Percentiles rank a stretch among this genome's conserved stretches.
Conservation (phyloP, 1,139 yeast genomes). For the Wickerhamomyces sp. region DNA sequence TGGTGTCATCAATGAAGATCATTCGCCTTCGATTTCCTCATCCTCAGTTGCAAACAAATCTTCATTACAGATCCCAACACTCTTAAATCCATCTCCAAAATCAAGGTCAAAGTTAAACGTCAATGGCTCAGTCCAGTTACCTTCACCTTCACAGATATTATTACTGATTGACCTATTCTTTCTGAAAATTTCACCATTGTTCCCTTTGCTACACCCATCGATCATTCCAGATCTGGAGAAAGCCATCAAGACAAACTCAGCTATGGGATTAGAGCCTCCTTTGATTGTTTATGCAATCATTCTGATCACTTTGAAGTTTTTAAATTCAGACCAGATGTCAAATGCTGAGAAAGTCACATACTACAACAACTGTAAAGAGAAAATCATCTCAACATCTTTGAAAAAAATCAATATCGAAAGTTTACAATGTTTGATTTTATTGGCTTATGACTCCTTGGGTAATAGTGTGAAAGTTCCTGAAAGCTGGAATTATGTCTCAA, state of each 20-base stretch:
- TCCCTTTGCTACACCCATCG: slow-evolving; percentile 18
- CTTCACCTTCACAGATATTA: slow-evolving; percentile 12
- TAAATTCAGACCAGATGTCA: slow-evolving; percentile 14
- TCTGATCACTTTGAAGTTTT: slow-evolving; percentile 15
- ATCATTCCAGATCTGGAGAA: slow-evolving; percentile 8
- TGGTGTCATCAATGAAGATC: background rate
- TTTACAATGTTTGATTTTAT: slow-evolving; percentile 15
- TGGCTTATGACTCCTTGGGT: slow-evolving; percentile 19
- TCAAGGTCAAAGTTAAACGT: too few relatives aligned
- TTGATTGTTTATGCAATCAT: slow-evolving; percentile 14
- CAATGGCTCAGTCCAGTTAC: slow-evolving; percentile 3
- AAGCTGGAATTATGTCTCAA: slow-evolving; percentile 22
- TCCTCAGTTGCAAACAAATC: slow-evolving; percentile 1
- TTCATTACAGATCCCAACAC: slow-evolving; percentile 12
- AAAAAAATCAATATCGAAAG: slow-evolving; percentile 17
- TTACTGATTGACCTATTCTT: slow-evolving; percentile 16
- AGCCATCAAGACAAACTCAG: background rate
- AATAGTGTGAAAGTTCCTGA: slow-evolving; percentile 22
- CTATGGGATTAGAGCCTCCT: slow-evolving; percentile 12
- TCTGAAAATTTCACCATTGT: slow-evolving; percentile 13
- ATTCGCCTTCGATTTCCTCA: background rate
- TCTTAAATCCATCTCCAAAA: slow-evolving; percentile 11
- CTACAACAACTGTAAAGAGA: slow-evolving; percentile 16
- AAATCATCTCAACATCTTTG: slow-evolving; percentile 14
- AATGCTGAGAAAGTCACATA: slow-evolving; percentile 4